phyloP scores from a whole-genome alignment of 2,329 filamentous ascomycete genomes.

The Xylaria sp. region DNA sequence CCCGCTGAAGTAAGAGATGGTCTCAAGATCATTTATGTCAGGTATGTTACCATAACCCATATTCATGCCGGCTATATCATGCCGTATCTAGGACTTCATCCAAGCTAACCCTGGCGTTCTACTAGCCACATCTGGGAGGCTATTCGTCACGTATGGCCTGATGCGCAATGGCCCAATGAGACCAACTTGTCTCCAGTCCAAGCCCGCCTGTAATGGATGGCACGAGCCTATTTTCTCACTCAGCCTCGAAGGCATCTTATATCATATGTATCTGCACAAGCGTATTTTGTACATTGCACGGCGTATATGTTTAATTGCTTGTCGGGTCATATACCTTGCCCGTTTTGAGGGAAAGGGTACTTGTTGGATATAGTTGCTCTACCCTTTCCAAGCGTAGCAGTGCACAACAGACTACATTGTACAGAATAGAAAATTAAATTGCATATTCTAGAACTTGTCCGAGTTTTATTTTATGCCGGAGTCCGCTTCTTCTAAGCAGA shows the following conservation, averaged over 20 bases:
- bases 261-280: constrained; percentile 29
- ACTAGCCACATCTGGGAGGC: constrained; percentile 92
- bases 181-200: constrained; percentile 75
- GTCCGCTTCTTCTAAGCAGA: neutral
- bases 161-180: constrained; percentile 83
- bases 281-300: constrained; percentile 37
- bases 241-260: neutral
- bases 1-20: constrained; percentile 90
- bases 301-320: constrained; percentile 14
- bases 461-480: neutral
- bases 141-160: constrained; percentile 90
- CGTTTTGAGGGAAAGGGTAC: neutral
- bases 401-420: constrained; percentile 5
- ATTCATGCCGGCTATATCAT: constrained; percentile 11
- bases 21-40: constrained; percentile 88
- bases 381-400: neutral
- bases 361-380: neutral
- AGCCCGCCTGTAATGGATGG: constrained; percentile 73
- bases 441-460: neutral
- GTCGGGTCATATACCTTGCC: constrained; percentile 16
- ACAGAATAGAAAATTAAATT: constrained; percentile 18
- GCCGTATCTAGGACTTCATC: constrained; percentile 25
- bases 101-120: constrained; percentile 36
- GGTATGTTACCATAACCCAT: constrained; percentile 64
- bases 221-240: constrained; percentile 8